Evolutionary conservation across 2,329 filamentous ascomycete genomes (phyloP), one percentile per base, ranked within the genome.

Genomic region (Coniochaeta hoffmannii): DNA sequence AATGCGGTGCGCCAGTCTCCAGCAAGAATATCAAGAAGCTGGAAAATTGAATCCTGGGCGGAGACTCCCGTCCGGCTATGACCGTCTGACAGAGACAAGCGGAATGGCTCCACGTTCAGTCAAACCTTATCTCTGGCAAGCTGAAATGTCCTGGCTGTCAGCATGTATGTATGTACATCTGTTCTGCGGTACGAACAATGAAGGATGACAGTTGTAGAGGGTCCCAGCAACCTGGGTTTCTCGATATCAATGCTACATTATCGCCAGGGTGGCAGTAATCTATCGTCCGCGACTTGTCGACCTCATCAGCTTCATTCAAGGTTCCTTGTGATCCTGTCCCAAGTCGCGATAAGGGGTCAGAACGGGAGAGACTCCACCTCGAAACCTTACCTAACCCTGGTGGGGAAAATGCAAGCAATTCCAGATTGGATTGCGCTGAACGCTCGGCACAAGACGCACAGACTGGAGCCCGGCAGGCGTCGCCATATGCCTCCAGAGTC

Each of bases 391-490:
- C n/a, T n/a, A 46, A 46, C 22, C 4, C 41, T 26, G 24, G 41
- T 46, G 41, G 41, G 41, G 41, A 46, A 32, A 46, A 46, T 12
- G 49, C 49, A 50, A 24, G 49, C 28, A 34, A 22, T 31, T 50
- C 49, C 41, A 46, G 41, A 46, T 46, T 46, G 41, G 41, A 46
- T 46, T 46, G 41, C 41, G 41, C 41, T 46, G 41, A 46, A 46
- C 41, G 19, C 22, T 26, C 41, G 14, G 15, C n/a, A n/a, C n/a
- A n/a, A n/a, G n/a, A n/a, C n/a, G 41, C 41, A 46, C 41, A 46
- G 41, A 46, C 41, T 46, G 24, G 41, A 46, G 24, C 41, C 41
- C 17, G 17, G 38, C 38, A 17, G 12, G 12, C 12, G 36, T 3
- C 10, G 22, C 36, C 36, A 41, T 46, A 22, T 24, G 41, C 24